Percentiles rank a stretch among this genome's conserved stretches.
Conservation (phyloP, 352 stramenopile genomes). For the Phytophthora syringae region DNA sequence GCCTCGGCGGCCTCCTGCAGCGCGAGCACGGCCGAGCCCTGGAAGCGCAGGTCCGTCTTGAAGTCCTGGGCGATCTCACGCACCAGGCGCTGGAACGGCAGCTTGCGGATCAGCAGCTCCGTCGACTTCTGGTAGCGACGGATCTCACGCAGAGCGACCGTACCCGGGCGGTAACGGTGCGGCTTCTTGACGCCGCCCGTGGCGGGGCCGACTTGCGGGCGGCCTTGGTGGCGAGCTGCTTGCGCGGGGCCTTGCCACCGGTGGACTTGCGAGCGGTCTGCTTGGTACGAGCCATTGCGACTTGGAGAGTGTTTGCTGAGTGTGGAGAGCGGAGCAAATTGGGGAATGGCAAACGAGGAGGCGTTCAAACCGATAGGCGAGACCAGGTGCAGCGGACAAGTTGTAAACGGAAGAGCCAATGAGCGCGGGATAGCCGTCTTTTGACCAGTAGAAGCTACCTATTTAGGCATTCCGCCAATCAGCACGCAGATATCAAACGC, state of each 20-base stretch:
- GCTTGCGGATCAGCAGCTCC: constrained; percentile 95
- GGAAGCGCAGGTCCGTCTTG: constrained; percentile 92
- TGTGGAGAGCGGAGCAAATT: constrained; percentile 63
- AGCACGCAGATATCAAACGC: not conserved
- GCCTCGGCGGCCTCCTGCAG: constrained; percentile 91
- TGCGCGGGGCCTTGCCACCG: constrained; percentile 94
- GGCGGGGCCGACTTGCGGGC: constrained; percentile 93
- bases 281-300: constrained; percentile 95
- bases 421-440: not conserved
- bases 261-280: constrained; percentile 96
- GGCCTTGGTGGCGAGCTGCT: constrained; percentile 94
- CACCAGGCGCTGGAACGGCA: constrained; percentile 97
- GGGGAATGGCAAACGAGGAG: constrained; percentile 38
- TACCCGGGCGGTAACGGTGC: constrained; percentile 84
- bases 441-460: constrained; percentile 4
- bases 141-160: constrained; percentile 97
- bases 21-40: constrained; percentile 84
- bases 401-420: too few relatives aligned
- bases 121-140: constrained; percentile 96
- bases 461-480: constrained; percentile 37
- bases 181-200: constrained; percentile 95
- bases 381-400: constrained; percentile 2
- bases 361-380: constrained; percentile 10
- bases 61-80: constrained; percentile 91
- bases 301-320: constrained; percentile 25